Conservation (phyloP, 2,329 filamentous ascomycete species). For the Phaeophleospora eucalypticola region DNA sequence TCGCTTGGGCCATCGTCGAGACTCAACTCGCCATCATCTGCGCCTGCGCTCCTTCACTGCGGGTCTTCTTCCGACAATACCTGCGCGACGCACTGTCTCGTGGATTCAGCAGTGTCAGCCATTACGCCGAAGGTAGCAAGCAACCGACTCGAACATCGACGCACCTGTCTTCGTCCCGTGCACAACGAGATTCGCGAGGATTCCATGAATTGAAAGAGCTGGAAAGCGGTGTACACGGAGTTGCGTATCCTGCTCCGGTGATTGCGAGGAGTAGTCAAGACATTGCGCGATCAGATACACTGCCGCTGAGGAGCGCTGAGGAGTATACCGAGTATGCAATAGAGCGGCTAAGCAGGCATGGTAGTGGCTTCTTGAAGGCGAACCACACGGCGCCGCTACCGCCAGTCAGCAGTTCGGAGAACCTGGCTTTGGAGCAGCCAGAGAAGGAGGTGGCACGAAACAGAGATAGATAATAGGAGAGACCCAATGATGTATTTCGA, state of each 20-base stretch:
- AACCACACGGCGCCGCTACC: not conserved
- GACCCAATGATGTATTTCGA: too few relatives aligned
- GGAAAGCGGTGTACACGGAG: slow-evolving; percentile 13
- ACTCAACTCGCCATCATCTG: slow-evolving; percentile 39
- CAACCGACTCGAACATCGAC: not conserved
- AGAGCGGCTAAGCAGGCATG: not conserved
- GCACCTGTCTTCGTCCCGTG: not conserved
- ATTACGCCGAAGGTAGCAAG: not conserved
- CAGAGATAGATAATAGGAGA: not conserved
- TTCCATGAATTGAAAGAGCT: slow-evolving; percentile 12
- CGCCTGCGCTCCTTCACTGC: slow-evolving; percentile 39
- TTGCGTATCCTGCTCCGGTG: slow-evolving; percentile 9
- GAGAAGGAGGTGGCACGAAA: too few relatives aligned
- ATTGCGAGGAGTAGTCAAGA: not conserved
- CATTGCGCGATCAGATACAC: not conserved
- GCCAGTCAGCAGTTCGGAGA: not conserved
- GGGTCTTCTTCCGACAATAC: slow-evolving; percentile 40
- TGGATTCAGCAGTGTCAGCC: not conserved
- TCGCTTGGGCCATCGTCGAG: slow-evolving; percentile 39
- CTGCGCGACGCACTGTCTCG: slow-evolving; percentile 14
- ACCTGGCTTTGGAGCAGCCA: not conserved
- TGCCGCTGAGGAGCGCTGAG: not conserved
- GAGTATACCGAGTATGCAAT: not conserved
- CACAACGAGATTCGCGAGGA: slow-evolving; percentile 3
- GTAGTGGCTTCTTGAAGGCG: not conserved